Base-by-base conservation (phyloP, 768 basidiomycete genomes). In the Boletus insuetus region DNA sequence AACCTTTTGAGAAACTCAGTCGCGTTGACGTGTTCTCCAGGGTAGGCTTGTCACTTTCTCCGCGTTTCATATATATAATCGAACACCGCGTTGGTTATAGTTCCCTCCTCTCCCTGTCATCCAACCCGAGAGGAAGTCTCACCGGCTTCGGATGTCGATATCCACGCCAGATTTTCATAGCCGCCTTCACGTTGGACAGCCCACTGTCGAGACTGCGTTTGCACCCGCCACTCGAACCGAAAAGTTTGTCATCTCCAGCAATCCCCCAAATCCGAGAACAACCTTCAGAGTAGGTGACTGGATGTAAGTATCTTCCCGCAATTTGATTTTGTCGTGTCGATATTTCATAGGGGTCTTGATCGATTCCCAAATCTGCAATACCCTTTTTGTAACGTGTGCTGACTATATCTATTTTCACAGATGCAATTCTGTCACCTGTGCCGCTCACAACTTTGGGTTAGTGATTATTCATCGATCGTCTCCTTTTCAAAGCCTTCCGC, bases 361-460 rank as follows among this genome's bases (percentile, higher is more conserved):
- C 56, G 54, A 46, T 47, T 49, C 43, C 59, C 49, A 40, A 43
- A 52, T 62, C 37, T 31, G 47, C 48, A 43, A 34, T 42, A 9
- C 40, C 20, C 31, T 47, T 52, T 65, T 46, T 31, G 17, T 35
- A 14, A 22, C 17, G 2, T 0, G 32, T 34, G 26, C 64, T 65
- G 58, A 65, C 55, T 9, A 11, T 6, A 3, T 13, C 19, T 7
- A 14, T 31, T 12, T 14, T 41, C 26, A 46, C 29, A 89, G 89
- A 75, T 91, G 89, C 66, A 74, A 74, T 53, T 80, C 82, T 53
- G 76, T 81, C 60, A 82, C 79, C 45, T 92, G 90, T 69, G 85
- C 82, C 63, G 89, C 87, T 14, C 88, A 91, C 69, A 92, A 92
- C 74, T 92, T 91, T 77, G 86, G 86, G 89, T 90, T 69, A 77